Conservation (phyloP, 2,329 filamentous ascomycete species). For the Diaporthe sp. region DNA sequence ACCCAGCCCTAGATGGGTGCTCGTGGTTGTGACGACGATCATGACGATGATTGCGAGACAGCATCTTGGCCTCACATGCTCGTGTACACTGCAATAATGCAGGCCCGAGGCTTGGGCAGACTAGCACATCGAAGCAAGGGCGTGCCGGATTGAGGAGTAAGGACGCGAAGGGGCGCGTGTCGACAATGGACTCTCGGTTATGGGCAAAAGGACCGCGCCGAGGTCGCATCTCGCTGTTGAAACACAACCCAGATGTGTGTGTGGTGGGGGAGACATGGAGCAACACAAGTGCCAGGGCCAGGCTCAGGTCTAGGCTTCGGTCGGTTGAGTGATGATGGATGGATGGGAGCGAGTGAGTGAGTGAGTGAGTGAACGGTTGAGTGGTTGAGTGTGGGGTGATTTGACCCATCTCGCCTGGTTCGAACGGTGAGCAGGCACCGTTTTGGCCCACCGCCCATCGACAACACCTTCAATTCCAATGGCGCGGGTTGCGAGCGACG, state of each 20-base stretch:
- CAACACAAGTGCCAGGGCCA: not conserved
- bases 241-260: not conserved
- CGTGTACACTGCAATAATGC: not conserved
- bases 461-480: not conserved
- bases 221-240: not conserved
- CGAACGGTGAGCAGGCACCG: not conserved
- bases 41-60: constrained; percentile 9
- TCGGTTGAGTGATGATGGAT: not conserved
- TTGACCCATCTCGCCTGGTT: not conserved
- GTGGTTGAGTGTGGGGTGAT: not conserved
- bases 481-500: not conserved
- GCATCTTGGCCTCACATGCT: not conserved
- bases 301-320: not conserved
- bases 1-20: not conserved
- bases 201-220: constrained; percentile 18
- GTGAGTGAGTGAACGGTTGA: not conserved
- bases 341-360: no score
- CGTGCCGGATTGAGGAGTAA: not conserved
- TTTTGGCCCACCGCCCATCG: not conserved
- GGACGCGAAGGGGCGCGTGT: constrained; percentile 4
- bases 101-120: not conserved
- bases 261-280: not conserved
- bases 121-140: constrained; percentile 19
- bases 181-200: not conserved
- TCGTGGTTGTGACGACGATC: not conserved